Base-by-base conservation (phyloP, 352 stramenopile species). In the Globisporangium okanoganense region DNA sequence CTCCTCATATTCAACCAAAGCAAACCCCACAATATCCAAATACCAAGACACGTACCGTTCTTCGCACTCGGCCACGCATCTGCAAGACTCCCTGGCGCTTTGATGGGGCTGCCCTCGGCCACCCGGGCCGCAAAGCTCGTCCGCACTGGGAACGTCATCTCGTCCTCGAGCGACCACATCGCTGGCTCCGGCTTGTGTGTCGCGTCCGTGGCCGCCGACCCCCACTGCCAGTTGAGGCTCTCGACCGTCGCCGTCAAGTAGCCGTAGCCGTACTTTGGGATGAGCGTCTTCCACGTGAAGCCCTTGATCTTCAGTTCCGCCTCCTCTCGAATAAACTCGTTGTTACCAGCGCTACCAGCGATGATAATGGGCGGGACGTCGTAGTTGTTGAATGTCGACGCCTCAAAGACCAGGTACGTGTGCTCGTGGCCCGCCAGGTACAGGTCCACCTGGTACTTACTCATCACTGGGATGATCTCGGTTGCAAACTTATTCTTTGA, bases 241-340 rank as follows among this genome's bases (percentile, higher is more conserved):
- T 73, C 55, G 14, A 73, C 61, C 8, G 80, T 88, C 54, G 78
- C 83, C 1, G 73, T 90, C 56, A 92, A 48, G 50, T 85, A 90
- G 7, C 83, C 83, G 58, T 77, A 92, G 10, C 83, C 83, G 62
- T 92, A 92, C 63, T 90, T 86, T 1, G 75, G 71, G 43, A 90
- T 88, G 31, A 88, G 58, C 10, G 71, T 87, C 58, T 78, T 79
- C 71, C 76, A 74, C 44, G 62, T 74, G 45, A 87, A 90, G 6
- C 67, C 78, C n/a, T 73, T 64, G 25, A 89, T 79, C 35, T 67
- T 58, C n/a, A 92, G 70, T 7, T 84, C 58, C 1, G 62, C 48
- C 40, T 81, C 59, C 5, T 73, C 55, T 1, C 80, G 77, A 52
- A 90, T 84, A 55, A 73, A 92, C 64, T 92, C 82, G 59, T 90